Conservation (phyloP, 2,329 filamentous ascomycete species). For the Claviceps sp. region DNA sequence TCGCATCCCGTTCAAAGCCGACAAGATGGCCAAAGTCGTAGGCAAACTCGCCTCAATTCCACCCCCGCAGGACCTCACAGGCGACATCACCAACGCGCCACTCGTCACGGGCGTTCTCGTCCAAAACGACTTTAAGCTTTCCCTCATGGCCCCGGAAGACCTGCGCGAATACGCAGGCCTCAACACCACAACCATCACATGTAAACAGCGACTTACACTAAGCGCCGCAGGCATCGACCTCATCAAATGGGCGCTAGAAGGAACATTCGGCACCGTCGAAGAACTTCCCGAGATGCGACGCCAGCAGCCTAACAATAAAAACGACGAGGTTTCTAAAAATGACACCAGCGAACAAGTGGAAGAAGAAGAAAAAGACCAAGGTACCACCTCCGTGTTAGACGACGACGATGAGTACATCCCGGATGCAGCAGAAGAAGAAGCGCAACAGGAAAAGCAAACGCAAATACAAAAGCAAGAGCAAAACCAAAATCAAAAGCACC, state of each 20-base stretch:
- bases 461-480: background rate
- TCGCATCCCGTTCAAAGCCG: slow-evolving; percentile 85
- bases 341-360: slow-evolving; percentile 22
- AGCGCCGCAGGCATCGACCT: slow-evolving; percentile 81
- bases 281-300: slow-evolving; percentile 42
- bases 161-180: slow-evolving; percentile 92
- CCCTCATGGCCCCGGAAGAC: slow-evolving; percentile 92
- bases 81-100: slow-evolving; percentile 22
- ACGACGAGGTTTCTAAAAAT: slow-evolving; percentile 17
- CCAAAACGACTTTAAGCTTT: slow-evolving; percentile 95
- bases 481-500: slow-evolving; percentile 9
- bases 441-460: background rate
- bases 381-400: background rate
- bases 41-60: slow-evolving; percentile 77
- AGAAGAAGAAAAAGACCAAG: slow-evolving; percentile 12
- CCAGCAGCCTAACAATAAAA: slow-evolving; percentile 12
- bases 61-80: slow-evolving; percentile 39
- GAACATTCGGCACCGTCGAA: slow-evolving; percentile 82
- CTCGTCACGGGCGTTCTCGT: slow-evolving; percentile 85
- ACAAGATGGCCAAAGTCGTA: slow-evolving; percentile 93
- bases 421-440: slow-evolving; percentile 9
- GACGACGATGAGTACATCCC: slow-evolving; percentile 15
- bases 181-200: slow-evolving; percentile 86
- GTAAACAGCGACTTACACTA: slow-evolving; percentile 79
- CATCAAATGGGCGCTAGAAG: slow-evolving; percentile 86